Evolutionary conservation across 2,329 filamentous ascomycete species (phyloP).

Genomic region (Calonectria henricotiae): DNA sequence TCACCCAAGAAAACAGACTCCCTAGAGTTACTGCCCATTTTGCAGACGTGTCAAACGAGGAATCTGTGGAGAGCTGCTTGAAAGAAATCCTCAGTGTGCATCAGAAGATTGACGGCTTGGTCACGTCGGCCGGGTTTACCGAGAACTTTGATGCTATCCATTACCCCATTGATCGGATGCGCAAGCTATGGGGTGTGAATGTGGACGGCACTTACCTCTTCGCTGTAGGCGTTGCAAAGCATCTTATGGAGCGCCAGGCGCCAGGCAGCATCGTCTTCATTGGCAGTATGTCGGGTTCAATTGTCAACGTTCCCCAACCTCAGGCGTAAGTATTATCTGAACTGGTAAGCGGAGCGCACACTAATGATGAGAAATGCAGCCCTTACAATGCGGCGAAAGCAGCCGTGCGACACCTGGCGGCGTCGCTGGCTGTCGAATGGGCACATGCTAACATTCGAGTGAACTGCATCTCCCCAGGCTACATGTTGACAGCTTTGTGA

Average conservation of each 20-base stretch:
- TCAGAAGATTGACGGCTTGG: constrained; percentile 90
- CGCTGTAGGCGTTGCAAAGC: constrained; percentile 85
- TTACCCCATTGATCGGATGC: constrained; percentile 91
- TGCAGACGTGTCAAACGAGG: constrained; percentile 87
- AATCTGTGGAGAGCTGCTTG: constrained; percentile 83
- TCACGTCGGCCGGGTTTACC: constrained; percentile 94
- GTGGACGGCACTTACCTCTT: constrained; percentile 94
- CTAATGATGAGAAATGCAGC: constrained; percentile 54
- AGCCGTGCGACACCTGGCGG: constrained; percentile 88
- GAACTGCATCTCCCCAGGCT: constrained; percentile 95
- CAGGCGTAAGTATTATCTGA: constrained; percentile 73
- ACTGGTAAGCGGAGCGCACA: background rate
- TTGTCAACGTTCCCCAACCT: constrained; percentile 96
- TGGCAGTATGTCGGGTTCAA: constrained; percentile 92
- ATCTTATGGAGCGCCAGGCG: constrained; percentile 86
- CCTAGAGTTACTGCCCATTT: constrained; percentile 92
- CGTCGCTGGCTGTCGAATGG: constrained; percentile 94
- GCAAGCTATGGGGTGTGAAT: constrained; percentile 94
- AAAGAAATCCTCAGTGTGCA: constrained; percentile 73
- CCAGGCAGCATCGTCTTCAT: constrained; percentile 93
- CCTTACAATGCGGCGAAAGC: constrained; percentile 96
- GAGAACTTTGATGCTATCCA: constrained; percentile 94
- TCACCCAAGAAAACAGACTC: constrained; percentile 65
- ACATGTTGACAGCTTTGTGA: constrained; percentile 95
- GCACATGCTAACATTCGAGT: constrained; percentile 89